Conservation (phyloP, 495 filamentous ascomycete genomes). For the Terfezia boudieri region DNA sequence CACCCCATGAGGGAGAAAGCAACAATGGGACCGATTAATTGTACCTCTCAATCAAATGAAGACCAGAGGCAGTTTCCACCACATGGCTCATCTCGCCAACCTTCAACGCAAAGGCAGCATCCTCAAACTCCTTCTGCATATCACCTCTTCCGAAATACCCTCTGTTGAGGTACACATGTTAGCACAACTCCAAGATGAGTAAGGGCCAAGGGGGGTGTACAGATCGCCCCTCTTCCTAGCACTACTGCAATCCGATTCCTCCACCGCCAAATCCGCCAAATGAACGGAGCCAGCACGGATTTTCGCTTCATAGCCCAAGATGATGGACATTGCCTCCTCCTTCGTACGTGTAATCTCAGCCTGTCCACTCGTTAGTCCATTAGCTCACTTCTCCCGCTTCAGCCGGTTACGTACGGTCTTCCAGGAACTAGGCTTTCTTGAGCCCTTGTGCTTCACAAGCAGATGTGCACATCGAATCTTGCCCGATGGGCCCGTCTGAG, state of each 20-base stretch:
- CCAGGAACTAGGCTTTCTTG: slow-evolving; percentile 77
- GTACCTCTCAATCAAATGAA: slow-evolving; percentile 91
- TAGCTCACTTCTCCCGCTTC: neutral
- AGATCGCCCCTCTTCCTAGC: slow-evolving; percentile 84
- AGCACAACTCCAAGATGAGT: neutral
- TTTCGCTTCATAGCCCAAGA: slow-evolving; percentile 45
- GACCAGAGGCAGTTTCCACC: slow-evolving; percentile 78
- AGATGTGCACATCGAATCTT: slow-evolving; percentile 86
- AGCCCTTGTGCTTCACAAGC: slow-evolving; percentile 77
- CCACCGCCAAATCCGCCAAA: slow-evolving; percentile 60
- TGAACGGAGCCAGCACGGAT: slow-evolving; percentile 44
- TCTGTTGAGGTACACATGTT: slow-evolving; percentile 20
- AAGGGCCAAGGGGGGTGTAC: slow-evolving; percentile 24
- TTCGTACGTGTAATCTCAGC: slow-evolving; percentile 68
- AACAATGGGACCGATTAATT: slow-evolving; percentile 9
- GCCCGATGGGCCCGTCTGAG: slow-evolving; percentile 23
- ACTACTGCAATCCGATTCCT: slow-evolving; percentile 86
- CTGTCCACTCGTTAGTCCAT: slow-evolving; percentile 12
- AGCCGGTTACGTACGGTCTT: slow-evolving; percentile 31
- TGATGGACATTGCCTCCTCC: slow-evolving; percentile 59
- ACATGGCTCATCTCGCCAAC: slow-evolving; percentile 64
- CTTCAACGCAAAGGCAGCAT: slow-evolving; percentile 70
- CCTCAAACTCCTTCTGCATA: slow-evolving; percentile 99
- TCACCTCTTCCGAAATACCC: slow-evolving; percentile 83
- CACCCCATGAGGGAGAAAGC: neutral